phyloP scores from a whole-genome alignment of 2,329 filamentous ascomycete genomes.

The Dichotomopilus funicola region DNA sequence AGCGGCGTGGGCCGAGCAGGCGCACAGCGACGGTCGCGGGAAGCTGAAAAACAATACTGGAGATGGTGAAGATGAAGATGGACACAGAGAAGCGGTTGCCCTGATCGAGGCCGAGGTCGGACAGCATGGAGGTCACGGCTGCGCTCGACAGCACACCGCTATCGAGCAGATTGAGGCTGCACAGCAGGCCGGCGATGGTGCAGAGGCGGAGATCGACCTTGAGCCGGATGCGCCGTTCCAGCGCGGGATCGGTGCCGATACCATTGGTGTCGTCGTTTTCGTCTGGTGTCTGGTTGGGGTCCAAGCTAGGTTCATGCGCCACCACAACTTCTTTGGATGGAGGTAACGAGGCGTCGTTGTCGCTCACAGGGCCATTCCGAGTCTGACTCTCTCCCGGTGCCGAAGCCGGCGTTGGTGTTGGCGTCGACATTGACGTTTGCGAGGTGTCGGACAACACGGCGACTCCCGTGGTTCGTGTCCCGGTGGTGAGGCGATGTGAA shows the following conservation, averaged over 20 bases:
- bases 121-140: conserved; percentile 61
- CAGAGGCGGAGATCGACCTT: conserved; percentile 64
- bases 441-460: no score
- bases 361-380: no score
- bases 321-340: no score
- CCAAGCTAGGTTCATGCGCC: no score
- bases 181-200: conserved; percentile 64
- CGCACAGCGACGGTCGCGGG: conserved; percentile 62
- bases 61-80: conserved; percentile 68
- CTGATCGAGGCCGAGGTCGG: conserved; percentile 53
- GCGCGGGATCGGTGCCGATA: conserved; percentile 13
- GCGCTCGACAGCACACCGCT: conserved; percentile 64
- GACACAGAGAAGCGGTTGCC: conserved; percentile 62
- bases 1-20: conserved; percentile 56
- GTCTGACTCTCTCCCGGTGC: no score
- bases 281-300: no score
- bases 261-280: background rate
- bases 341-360: no score
- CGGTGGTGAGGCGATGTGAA: no score
- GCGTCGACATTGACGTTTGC: no score
- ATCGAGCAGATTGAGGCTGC: conserved; percentile 63
- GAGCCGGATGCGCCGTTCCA: conserved; percentile 45
- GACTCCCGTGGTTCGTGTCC: no score
- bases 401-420: no score
- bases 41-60: conserved; percentile 61